Evolutionary conservation across 805 yeast genomes (phyloP).

Genomic region (Lipomyces kockii): DNA sequence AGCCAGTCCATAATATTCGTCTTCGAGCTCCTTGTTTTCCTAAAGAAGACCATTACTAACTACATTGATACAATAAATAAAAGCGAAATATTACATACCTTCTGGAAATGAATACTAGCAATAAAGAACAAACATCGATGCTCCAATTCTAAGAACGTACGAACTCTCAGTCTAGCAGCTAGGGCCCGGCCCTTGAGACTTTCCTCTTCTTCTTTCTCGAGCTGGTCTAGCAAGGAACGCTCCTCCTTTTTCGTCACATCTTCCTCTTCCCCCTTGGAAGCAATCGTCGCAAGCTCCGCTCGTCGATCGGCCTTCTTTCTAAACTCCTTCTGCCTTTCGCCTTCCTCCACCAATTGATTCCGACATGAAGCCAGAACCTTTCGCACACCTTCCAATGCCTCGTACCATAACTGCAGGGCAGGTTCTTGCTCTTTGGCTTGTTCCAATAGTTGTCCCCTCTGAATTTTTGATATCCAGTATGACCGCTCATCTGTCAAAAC

Average conservation of each 20-base stretch:
- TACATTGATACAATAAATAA: constrained; percentile 33
- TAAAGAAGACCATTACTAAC: constrained; percentile 41
- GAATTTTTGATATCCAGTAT: constrained; percentile 53
- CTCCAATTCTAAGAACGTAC: constrained; percentile 61
- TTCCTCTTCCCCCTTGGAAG: constrained; percentile 16
- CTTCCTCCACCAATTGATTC: constrained; percentile 35
- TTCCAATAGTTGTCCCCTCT: constrained; percentile 73
- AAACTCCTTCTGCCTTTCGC: constrained; percentile 32
- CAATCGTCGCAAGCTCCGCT: constrained; percentile 3
- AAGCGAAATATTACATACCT: constrained; percentile 38
- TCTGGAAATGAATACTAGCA: constrained; percentile 73
- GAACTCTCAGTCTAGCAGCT: constrained; percentile 42
- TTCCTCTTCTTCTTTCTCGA: constrained; percentile 34
- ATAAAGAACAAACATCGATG: constrained; percentile 80
- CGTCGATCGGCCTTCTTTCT: constrained; percentile 20
- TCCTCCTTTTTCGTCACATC: constrained; percentile 32
- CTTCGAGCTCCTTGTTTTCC: constrained; percentile 55
- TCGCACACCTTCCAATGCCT: constrained; percentile 47
- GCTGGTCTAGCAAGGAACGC: constrained; percentile 20
- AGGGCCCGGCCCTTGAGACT: constrained; percentile 19
- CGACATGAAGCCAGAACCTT: constrained; percentile 37
- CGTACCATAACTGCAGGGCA: constrained; percentile 56
- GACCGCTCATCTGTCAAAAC: constrained; percentile 56
- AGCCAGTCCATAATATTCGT: constrained; percentile 61
- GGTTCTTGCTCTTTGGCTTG: constrained; percentile 54